Conservation (phyloP, 1,284 basidiomycete species). For the Inonotus obliquus region DNA sequence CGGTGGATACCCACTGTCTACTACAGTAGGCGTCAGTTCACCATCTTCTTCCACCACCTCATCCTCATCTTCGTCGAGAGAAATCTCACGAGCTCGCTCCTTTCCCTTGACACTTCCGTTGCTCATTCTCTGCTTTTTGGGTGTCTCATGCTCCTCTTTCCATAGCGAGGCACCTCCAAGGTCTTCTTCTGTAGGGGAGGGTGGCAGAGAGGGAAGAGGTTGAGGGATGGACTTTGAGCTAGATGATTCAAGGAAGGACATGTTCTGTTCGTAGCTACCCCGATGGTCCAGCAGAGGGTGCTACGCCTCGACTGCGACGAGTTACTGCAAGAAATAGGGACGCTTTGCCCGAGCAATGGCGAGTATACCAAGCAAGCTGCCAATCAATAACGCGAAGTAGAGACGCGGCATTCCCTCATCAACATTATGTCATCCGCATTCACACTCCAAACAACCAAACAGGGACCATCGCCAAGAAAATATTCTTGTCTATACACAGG, state of each 20-base stretch:
- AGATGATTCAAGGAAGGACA: conserved; percentile 14
- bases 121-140: neutral
- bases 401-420: neutral
- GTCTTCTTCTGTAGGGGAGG: conserved; percentile 22
- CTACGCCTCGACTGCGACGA: neutral
- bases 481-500: neutral
- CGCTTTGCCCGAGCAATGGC: no score
- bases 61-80: conserved; percentile 18
- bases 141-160: conserved; percentile 7
- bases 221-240: conserved; percentile 16
- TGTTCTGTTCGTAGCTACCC: neutral
- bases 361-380: no score
- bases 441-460: neutral
- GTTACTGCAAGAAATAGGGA: neutral
- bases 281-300: neutral
- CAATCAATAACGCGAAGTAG: neutral
- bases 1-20: conserved; percentile 50
- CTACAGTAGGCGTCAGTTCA: conserved; percentile 21
- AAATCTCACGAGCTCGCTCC: conserved; percentile 14
- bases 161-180: conserved; percentile 12
- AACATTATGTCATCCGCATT: conserved; percentile 1
- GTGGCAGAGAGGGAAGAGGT: conserved; percentile 22
- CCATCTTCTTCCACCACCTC: conserved; percentile 29
- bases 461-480: neutral
- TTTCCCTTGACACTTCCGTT: conserved; percentile 10